A percentile compares a stretch with the other conserved stretches of the same genome.
Evolutionary conservation across 148 eudicot species (phyloP).

Genomic region (Cornus controversa): DNA sequence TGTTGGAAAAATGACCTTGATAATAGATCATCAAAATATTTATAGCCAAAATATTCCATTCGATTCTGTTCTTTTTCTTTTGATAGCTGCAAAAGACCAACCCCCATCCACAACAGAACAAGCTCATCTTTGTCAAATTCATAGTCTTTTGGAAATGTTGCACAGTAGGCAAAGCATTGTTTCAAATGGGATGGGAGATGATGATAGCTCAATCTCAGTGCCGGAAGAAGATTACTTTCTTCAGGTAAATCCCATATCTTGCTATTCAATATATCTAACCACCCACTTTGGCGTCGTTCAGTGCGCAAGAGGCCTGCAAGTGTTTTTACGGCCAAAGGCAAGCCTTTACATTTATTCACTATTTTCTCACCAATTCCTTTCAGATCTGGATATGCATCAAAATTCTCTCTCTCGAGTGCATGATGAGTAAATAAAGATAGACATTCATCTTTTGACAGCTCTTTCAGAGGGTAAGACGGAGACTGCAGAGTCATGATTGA

Average conservation of each 20-base stretch:
- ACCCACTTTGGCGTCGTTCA: not conserved
- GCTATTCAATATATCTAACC: constrained; percentile 14
- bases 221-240: not conserved
- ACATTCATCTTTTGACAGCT: not conserved
- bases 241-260: not conserved
- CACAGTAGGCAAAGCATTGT: constrained; percentile 23
- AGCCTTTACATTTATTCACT: constrained; percentile 21
- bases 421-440: not conserved
- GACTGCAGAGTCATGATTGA: constrained; percentile 9
- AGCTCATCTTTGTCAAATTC: constrained; percentile 21
- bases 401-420: not conserved
- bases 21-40: no score
- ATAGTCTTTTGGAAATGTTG: constrained; percentile 26
- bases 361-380: constrained; percentile 10
- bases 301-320: constrained; percentile 22
- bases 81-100: constrained; percentile 1
- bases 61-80: not conserved
- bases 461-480: not conserved
- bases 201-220: constrained; percentile 20
- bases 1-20: not conserved
- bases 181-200: constrained; percentile 27
- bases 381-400: not conserved
- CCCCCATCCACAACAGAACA: constrained; percentile 23
- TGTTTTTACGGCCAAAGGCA: constrained; percentile 30
- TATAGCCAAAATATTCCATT: not conserved